Percentiles rank a stretch among this genome's conserved stretches.
phyloP scores from a whole-genome alignment of 768 basidiomycete genomes.

The Kwoniella pini region DNA sequence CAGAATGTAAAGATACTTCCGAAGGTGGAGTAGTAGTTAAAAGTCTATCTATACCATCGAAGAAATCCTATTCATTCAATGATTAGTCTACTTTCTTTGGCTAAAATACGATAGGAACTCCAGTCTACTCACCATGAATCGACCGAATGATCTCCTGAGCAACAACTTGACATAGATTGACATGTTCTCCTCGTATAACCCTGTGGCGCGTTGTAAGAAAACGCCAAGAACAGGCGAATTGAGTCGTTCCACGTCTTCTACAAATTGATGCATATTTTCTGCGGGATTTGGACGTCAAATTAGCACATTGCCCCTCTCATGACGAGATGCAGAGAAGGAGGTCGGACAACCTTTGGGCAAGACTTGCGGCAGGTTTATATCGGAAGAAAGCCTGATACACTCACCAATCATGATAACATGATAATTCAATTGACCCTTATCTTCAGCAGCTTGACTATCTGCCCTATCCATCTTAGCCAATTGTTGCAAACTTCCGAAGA shows the following conservation, averaged over 20 bases:
- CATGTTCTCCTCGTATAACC: constrained; percentile 86
- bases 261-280: constrained; percentile 98
- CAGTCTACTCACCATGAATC: constrained; percentile 69
- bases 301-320: too few species aligned
- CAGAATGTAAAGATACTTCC: constrained; percentile 73
- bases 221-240: constrained; percentile 64
- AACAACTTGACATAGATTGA: constrained; percentile 81
- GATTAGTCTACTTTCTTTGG: background rate
- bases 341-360: too few species aligned
- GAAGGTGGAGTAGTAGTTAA: constrained; percentile 74
- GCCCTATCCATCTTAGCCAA: constrained; percentile 95
- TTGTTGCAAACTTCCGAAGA: constrained; percentile 91
- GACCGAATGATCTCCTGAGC: constrained; percentile 79
- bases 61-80: constrained; percentile 74
- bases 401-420: constrained; percentile 91
- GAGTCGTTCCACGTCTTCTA: constrained; percentile 75
- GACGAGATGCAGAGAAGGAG: too few species aligned
- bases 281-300: too few species aligned
- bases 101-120: background rate
- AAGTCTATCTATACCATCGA: constrained; percentile 86
- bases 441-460: constrained; percentile 62
- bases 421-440: constrained; percentile 95
- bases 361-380: too few species aligned
- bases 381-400: constrained; percentile 41
- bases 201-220: constrained; percentile 73